Evolutionary conservation across 2,329 filamentous ascomycete genomes (phyloP).

Genomic region (Epichloe sylvatica): DNA sequence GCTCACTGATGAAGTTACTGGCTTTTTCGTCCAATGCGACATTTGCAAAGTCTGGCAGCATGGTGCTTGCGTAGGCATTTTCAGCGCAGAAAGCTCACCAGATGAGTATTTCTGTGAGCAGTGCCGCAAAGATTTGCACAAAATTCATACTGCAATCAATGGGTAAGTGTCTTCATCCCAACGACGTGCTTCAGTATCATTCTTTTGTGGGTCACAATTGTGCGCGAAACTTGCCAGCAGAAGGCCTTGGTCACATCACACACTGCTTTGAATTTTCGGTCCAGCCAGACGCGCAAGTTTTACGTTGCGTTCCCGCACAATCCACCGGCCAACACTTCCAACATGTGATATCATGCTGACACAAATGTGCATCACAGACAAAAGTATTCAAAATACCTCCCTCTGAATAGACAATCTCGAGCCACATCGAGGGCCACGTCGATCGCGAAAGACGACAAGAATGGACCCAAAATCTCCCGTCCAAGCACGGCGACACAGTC

Average conservation of each 20-base stretch:
- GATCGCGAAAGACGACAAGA: conserved; percentile 47
- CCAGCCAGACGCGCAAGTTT: too few species aligned
- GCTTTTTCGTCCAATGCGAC: conserved; percentile 96
- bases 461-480: conserved; percentile 42
- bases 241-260: not conserved
- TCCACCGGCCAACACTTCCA: conserved; percentile 2
- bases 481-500: conserved; percentile 37
- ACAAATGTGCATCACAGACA: conserved; percentile 31
- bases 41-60: conserved; percentile 98
- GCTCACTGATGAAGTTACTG: conserved; percentile 73
- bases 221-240: not conserved
- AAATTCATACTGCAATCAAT: conserved; percentile 63
- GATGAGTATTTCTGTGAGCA: conserved; percentile 98
- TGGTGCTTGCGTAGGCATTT: conserved; percentile 91
- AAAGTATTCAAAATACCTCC: conserved; percentile 53
- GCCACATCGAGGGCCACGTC: conserved; percentile 50
- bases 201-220: not conserved
- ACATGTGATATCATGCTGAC: conserved; percentile 19
- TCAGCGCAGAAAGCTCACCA: conserved; percentile 81
- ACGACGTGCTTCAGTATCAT: not conserved
- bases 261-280: too few species aligned
- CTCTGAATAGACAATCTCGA: conserved; percentile 42
- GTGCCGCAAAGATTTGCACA: conserved; percentile 84
- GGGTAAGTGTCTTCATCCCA: conserved; percentile 48
- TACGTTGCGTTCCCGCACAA: not conserved